A percentile compares a stretch with the other conserved stretches of the same genome.
These are phyloP conservation scores for Haemoproteus tartakovskyi DNA, from an alignment of 169 alveolate species.

Conservation along the genomic window DNA sequence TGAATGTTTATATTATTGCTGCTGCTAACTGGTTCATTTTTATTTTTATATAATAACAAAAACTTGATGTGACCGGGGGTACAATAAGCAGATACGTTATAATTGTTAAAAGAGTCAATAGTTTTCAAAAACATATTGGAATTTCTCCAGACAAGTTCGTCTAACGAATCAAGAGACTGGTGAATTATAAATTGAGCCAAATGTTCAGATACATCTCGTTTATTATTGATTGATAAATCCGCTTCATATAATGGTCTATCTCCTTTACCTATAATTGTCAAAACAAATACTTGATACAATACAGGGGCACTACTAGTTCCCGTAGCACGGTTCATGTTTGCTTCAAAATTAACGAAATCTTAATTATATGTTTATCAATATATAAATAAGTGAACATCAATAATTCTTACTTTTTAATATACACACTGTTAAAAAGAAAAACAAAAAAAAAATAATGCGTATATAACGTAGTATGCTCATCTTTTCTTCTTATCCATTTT, in stretches of 20 bases:
- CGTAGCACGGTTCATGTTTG: conserved; percentile 16
- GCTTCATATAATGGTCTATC: conserved; percentile 87
- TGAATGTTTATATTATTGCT: conserved; percentile 28
- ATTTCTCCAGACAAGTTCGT: conserved; percentile 79
- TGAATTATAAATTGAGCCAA: conserved; percentile 86
- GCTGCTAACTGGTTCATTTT: conserved; percentile 2
- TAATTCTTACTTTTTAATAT: too few relatives aligned
- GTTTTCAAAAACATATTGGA: conserved; percentile 79
- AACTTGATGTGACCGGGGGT: conserved; percentile 83
- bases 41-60: conserved; percentile 78
- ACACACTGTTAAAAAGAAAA: too few relatives aligned
- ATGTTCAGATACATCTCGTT: conserved; percentile 84
- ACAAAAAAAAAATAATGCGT: too few relatives aligned
- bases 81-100: conserved; percentile 86
- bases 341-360: too few relatives aligned
- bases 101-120: conserved; percentile 82
- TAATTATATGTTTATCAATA: too few relatives aligned
- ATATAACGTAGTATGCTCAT: too few relatives aligned
- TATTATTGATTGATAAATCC: conserved; percentile 83
- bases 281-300: conserved; percentile 70
- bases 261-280: conserved; percentile 87
- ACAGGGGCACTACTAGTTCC: background rate
- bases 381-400: too few relatives aligned
- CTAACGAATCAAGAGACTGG: conserved; percentile 86
- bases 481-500: too few relatives aligned